These are phyloP conservation scores for Mycena vulgaris DNA, from an alignment of 768 basidiomycete genomes.

Conservation along the genomic window DNA sequence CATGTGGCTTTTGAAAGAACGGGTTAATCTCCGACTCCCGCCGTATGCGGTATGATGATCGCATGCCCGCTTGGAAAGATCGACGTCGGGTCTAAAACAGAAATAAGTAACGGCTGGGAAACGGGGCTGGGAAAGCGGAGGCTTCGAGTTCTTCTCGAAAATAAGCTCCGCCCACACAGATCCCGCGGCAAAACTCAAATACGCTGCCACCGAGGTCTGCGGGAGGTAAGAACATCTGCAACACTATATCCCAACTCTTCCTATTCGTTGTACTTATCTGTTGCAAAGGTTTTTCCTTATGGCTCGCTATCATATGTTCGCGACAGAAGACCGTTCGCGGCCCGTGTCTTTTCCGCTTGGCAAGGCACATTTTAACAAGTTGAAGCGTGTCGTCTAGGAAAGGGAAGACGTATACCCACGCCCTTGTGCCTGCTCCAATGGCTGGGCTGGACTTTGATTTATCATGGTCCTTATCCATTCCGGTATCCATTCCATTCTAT, in stretches of 20 bases:
- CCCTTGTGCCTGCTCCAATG: background rate
- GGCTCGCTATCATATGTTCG: conserved; percentile 5
- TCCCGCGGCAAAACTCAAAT: too few relatives aligned
- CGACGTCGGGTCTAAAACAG: conserved; percentile 23
- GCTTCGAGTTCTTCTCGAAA: conserved; percentile 9
- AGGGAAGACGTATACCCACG: background rate
- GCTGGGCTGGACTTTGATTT: background rate
- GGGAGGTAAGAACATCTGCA: background rate
- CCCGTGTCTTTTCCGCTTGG: background rate
- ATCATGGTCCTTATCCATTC: background rate
- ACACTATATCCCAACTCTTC: too few relatives aligned
- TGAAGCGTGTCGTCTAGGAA: background rate
- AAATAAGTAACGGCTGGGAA: conserved; percentile 13
- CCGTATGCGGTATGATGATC: conserved; percentile 24
- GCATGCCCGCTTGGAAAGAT: conserved; percentile 34
- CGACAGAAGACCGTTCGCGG: background rate
- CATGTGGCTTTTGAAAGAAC: conserved; percentile 16
- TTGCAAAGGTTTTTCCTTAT: background rate
- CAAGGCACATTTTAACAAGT: background rate
- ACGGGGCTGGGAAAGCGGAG: conserved; percentile 15
- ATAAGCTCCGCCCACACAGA: background rate
- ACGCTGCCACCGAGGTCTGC: too few relatives aligned
- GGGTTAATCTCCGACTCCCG: background rate
- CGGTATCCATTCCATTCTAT: too few relatives aligned
- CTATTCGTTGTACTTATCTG: too few relatives aligned